phyloP scores from a whole-genome alignment of 345 rosid species.

The Gossypium turneri region DNA sequence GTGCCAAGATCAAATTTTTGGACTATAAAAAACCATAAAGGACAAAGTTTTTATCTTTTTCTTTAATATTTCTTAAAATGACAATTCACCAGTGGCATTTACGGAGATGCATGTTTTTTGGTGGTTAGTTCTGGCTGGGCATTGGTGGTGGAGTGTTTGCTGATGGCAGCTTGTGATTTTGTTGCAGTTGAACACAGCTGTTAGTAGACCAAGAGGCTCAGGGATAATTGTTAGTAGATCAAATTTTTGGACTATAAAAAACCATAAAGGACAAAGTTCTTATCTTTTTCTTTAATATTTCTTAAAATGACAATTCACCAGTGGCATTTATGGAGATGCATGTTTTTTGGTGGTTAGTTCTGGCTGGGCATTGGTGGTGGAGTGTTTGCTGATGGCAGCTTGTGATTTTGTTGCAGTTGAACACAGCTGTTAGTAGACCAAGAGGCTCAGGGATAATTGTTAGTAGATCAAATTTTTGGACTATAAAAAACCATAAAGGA shows the following conservation, averaged over 20 bases:
- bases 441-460: slow-evolving; percentile 45
- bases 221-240: no score
- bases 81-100: no score
- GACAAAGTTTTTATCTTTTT: no score
- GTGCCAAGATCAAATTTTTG: not conserved
- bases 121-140: no score
- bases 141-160: no score
- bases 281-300: not conserved
- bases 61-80: no score
- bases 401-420: slow-evolving; percentile 50
- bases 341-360: slow-evolving; percentile 5
- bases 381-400: slow-evolving; percentile 6
- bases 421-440: slow-evolving; percentile 62
- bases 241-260: not conserved
- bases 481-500: not conserved
- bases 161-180: no score
- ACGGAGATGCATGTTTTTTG: no score
- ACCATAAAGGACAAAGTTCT: not conserved
- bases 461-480: not conserved
- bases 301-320: not conserved
- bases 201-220: no score
- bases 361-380: not conserved
- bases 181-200: no score
- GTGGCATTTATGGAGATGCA: not conserved
- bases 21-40: no score